Base-by-base conservation (phyloP, 2,329 filamentous ascomycete species). In the Dactylellina haptotyla region DNA sequence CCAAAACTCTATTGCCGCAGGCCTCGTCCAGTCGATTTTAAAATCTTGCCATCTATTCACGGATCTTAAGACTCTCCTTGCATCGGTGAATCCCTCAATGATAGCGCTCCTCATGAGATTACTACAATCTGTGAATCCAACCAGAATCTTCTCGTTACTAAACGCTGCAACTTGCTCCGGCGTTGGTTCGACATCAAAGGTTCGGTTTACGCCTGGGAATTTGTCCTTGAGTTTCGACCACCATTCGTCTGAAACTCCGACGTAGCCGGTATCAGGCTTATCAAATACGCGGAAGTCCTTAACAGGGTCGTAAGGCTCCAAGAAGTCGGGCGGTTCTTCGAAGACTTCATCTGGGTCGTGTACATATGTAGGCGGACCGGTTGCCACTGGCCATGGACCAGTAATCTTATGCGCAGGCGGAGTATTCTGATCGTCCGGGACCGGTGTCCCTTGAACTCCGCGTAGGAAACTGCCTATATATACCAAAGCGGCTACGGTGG, bases 11-110 rank as follows among this genome's bases (percentile, higher is more conserved):
- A 65, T n/a, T 12, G 61, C 61, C 8, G 50, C 61, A 0, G 37
- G 39, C 8, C 39, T 57, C 8, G n/a, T 57, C 61, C 61, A 65
- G 16, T 65, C 50, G n/a, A 65, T 30, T 18, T 39, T 37, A 26
- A 39, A 65, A n/a, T 39, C 12, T 2, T n/a, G 30, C 61, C 61
- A 65, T 2, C 20, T 23, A 1, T 26, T 48, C 1, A 23, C 28
- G 16, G 20, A 28, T 4, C 53, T 20, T 4, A 65, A n/a, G 10
- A 65, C 9, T 2, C 18, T 1, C 18, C 37, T 32, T 10, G 41
- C 50, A 32, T 56, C 18, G 12, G 18, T 10, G 20, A 65, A 57
- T 12, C 39, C 34, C 18, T 56, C 39, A 9, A 48, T 12, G 23
- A 65, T 39, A 0, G 14, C 1, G 1, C 25, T 12, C 20, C 48